Evolutionary conservation across 164 flowering plant genomes (phyloP).

Genomic region (Platanus orientalis): DNA sequence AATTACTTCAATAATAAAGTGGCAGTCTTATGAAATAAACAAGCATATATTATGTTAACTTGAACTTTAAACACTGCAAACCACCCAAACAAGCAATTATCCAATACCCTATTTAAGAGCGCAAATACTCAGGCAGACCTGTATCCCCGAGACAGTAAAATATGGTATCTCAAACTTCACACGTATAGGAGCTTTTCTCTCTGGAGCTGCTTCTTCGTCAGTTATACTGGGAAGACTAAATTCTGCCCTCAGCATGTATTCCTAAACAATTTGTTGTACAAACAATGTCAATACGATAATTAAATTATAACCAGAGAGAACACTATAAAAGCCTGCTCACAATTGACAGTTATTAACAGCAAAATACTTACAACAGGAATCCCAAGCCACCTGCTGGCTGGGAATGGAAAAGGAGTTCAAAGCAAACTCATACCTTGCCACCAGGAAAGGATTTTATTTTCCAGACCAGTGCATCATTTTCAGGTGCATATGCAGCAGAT

Average conservation of each 20-base stretch:
- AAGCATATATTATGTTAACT: background rate
- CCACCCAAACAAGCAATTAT: background rate
- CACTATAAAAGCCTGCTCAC: background rate
- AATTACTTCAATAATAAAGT: no score
- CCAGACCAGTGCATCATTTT: conserved; percentile 85
- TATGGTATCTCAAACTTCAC: conserved; percentile 99
- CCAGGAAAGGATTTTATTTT: conserved; percentile 97
- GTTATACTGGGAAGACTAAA: conserved; percentile 87
- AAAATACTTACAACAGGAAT: conserved; percentile 1
- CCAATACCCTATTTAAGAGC: background rate
- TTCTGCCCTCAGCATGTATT: conserved; percentile 93
- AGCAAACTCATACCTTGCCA: conserved; percentile 60
- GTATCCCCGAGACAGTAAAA: conserved; percentile 96
- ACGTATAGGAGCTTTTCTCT: conserved; percentile 93
- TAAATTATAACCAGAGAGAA: background rate
- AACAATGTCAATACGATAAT: background rate
- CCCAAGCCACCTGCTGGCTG: background rate
- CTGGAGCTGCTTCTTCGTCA: conserved; percentile 80
- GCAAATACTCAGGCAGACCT: conserved; percentile 40
- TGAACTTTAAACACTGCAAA: background rate
- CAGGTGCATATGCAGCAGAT: conserved; percentile 94
- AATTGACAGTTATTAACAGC: background rate
- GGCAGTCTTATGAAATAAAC: no score
- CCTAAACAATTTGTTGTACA: conserved; percentile 34
- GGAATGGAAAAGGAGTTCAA: background rate